These are phyloP conservation scores for Brassica nigra DNA, from an alignment of 345 rosid genomes.

Conservation along the genomic window DNA sequence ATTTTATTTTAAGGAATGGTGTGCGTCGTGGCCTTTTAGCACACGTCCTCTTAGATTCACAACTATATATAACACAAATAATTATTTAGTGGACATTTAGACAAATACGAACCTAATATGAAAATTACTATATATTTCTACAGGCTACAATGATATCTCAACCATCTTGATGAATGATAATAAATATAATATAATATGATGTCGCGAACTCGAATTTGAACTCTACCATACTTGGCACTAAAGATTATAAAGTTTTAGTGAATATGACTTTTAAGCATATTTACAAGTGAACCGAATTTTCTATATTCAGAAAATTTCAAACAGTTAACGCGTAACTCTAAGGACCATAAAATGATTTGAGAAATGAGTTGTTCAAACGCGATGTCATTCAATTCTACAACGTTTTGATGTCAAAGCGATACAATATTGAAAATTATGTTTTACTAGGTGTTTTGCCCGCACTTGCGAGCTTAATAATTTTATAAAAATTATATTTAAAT, in stretches of 20 bases:
- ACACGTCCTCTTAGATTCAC: not conserved
- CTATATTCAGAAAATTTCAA: too few relatives aligned
- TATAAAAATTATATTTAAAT: too few relatives aligned
- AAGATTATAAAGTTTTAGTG: not conserved
- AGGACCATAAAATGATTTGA: not conserved
- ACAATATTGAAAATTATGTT: not conserved
- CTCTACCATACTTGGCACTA: not conserved
- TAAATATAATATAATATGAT: not conserved
- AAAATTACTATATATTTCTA: not conserved
- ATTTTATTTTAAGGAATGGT: not conserved
- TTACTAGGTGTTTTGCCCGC: not conserved
- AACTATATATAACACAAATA: conserved; percentile 3
- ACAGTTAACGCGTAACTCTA: not conserved
- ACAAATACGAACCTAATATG: not conserved
- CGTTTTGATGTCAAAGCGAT: not conserved
- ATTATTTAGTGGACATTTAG: not conserved
- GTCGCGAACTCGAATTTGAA: conserved; percentile 4
- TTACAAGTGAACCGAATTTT: not conserved
- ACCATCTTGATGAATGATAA: not conserved
- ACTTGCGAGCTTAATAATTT: too few relatives aligned
- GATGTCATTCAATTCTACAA: not conserved
- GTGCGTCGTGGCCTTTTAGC: not conserved
- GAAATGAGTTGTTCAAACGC: not conserved
- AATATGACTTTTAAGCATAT: not conserved
- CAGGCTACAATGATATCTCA: not conserved